phyloP scores from a whole-genome alignment of 2,329 filamentous ascomycete genomes.

The Orbilia javanica region DNA sequence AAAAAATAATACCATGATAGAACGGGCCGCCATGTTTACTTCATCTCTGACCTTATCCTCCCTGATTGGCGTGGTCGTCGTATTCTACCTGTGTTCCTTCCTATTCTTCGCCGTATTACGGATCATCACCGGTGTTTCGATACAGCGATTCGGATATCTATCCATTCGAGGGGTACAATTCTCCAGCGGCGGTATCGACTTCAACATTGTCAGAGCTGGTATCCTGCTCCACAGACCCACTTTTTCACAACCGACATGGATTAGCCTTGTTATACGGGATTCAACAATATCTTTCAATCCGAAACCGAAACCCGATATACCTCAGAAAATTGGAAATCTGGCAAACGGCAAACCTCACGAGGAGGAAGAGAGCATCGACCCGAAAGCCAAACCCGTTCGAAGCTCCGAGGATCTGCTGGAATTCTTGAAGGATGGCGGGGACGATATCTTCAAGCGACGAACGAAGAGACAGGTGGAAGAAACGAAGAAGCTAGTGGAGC shows the following conservation, averaged over 20 bases:
- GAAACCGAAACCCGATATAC: conserved; percentile 10
- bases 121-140: conserved; percentile 92
- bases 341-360: conserved; percentile 49
- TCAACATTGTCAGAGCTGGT: conserved; percentile 90
- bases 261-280: conserved; percentile 89
- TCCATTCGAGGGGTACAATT: conserved; percentile 92
- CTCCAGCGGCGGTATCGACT: conserved; percentile 85
- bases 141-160: conserved; percentile 93
- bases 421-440: conserved; percentile 55
- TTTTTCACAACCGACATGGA: conserved; percentile 96
- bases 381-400: conserved; percentile 31
- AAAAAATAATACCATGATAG: conserved; percentile 17
- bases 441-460: conserved; percentile 51
- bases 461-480: conserved; percentile 62
- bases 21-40: conserved; percentile 36
- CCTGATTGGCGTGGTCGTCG: conserved; percentile 83
- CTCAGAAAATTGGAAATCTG: conserved; percentile 59
- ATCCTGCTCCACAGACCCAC: conserved; percentile 91
- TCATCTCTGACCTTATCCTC: conserved; percentile 70
- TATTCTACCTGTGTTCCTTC: conserved; percentile 91
- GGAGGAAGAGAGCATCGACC: conserved; percentile 59
- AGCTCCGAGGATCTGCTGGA: conserved; percentile 60
- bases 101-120: conserved; percentile 92
- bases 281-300: conserved; percentile 83
- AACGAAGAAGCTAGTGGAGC: conserved; percentile 50